phyloP scores from a whole-genome alignment of 176 grass and related monocot genomes.

The Aegilops longissima region DNA sequence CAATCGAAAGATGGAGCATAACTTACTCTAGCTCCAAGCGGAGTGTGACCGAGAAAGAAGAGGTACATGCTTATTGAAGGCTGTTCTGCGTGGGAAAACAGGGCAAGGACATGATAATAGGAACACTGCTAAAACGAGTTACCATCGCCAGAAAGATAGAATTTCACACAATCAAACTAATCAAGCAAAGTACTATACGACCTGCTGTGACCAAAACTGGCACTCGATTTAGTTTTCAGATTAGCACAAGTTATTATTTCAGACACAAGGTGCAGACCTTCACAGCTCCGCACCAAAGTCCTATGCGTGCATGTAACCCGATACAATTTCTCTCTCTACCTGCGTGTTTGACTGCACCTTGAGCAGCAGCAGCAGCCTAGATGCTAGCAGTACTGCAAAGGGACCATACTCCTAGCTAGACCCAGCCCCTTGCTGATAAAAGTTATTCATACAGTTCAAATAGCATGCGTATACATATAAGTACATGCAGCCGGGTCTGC shows the following conservation, averaged over 20 bases:
- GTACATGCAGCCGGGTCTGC: constrained; percentile 12
- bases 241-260: not conserved
- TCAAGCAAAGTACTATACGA: not conserved
- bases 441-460: constrained; percentile 21
- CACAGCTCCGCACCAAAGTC: not conserved
- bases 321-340: constrained; percentile 30
- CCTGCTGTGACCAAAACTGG: not conserved
- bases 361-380: constrained; percentile 46
- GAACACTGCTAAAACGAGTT: not conserved
- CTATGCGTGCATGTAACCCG: constrained; percentile 12
- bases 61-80: not conserved
- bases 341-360: constrained; percentile 44
- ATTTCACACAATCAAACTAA: not conserved
- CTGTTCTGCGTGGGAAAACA: not conserved
- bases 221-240: not conserved
- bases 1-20: not conserved
- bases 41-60: not conserved
- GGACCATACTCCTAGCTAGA: constrained; percentile 46
- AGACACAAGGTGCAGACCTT: not conserved
- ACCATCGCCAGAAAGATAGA: not conserved
- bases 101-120: not conserved
- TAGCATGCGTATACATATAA: not conserved
- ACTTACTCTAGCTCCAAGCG: not conserved
- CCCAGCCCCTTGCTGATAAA: constrained; percentile 40
- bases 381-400: constrained; percentile 39